These are phyloP conservation scores for Solanum bulbocastanum DNA, from an alignment of 257 asterid genomes.

Conservation along the genomic window DNA sequence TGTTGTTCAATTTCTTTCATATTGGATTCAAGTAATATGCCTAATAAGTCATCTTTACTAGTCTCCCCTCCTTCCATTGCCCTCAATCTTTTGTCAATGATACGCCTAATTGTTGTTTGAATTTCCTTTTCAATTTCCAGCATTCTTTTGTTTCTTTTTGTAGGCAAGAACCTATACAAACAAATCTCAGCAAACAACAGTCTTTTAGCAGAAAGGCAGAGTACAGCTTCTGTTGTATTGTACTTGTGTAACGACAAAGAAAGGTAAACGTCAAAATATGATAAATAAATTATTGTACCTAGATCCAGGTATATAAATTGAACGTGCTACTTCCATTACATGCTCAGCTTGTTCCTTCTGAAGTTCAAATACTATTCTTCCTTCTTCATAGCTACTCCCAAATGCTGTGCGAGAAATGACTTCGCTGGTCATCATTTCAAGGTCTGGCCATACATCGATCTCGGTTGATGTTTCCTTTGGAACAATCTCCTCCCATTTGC, in stretches of 20 bases:
- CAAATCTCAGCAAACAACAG: neutral
- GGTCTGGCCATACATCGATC: slow-evolving; percentile 35
- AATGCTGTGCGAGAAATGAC: slow-evolving; percentile 41
- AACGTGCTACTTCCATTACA: neutral
- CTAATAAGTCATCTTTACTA: slow-evolving; percentile 1
- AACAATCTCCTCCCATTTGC: slow-evolving; percentile 25
- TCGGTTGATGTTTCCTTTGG: slow-evolving; percentile 7
- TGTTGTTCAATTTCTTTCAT: neutral
- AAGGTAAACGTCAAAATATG: neutral
- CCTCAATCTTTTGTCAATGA: slow-evolving; percentile 23
- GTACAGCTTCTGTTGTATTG: neutral
- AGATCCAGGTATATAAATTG: slow-evolving; percentile 29
- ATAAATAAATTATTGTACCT: slow-evolving; percentile 15
- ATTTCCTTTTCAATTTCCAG: slow-evolving; percentile 4
- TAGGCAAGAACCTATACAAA: slow-evolving; percentile 20
- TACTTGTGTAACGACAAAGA: neutral
- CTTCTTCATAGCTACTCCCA: slow-evolving; percentile 44
- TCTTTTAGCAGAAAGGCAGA: neutral
- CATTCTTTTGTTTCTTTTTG: slow-evolving; percentile 25
- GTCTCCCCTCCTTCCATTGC: slow-evolving; percentile 11
- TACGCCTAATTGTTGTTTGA: slow-evolving; percentile 3
- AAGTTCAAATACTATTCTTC: slow-evolving; percentile 31
- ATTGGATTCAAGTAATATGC: slow-evolving; percentile 12
- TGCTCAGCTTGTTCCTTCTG: slow-evolving; percentile 30
- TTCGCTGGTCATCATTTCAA: slow-evolving; percentile 19